Conservation (phyloP, 164 flowering plant species). For the Tetrastigma voinierianum region DNA sequence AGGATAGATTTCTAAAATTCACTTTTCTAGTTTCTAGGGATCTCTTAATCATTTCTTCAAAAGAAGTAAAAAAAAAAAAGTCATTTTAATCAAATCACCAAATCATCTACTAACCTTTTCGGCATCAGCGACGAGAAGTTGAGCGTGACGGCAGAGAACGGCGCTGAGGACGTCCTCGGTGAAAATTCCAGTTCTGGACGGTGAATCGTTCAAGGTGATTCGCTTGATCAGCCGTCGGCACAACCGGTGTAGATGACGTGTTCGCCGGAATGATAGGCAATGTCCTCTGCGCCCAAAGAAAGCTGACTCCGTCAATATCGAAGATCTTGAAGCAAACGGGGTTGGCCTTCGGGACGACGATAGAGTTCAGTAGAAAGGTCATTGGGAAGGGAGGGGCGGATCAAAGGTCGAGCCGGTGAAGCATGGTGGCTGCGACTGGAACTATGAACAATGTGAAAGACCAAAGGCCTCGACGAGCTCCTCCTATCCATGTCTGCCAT, state of each 20-base stretch:
- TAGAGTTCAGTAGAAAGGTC: slow-evolving; percentile 17
- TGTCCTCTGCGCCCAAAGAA: slow-evolving; percentile 71
- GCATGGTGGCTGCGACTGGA: no score
- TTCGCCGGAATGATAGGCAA: slow-evolving; percentile 48
- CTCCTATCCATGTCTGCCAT: no score
- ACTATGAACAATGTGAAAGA: no score
- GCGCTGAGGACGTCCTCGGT: slow-evolving; percentile 63
- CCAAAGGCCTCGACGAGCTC: no score
- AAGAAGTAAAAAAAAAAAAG: no score
- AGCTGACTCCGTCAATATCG: slow-evolving; percentile 42
- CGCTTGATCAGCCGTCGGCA: slow-evolving; percentile 73
- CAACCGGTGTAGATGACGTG: slow-evolving; percentile 61
- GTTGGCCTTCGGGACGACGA: slow-evolving; percentile 29
- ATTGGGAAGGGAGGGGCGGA: slow-evolving; percentile 32
- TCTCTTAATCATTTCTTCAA: no score
- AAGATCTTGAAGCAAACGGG: slow-evolving; percentile 28
- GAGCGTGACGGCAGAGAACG: slow-evolving; percentile 31
- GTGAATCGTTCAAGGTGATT: slow-evolving; percentile 39
- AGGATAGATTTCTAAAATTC: no score
- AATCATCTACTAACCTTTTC: slow-evolving; percentile 29
- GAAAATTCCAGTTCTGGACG: slow-evolving; percentile 34
- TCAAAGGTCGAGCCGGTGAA: no score
- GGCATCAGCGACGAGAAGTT: slow-evolving; percentile 46
- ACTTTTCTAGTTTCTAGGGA: no score
- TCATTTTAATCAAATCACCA: no score